Base-by-base conservation (phyloP, 192 early-diverging fungal species). In the Backusella australiensis region DNA sequence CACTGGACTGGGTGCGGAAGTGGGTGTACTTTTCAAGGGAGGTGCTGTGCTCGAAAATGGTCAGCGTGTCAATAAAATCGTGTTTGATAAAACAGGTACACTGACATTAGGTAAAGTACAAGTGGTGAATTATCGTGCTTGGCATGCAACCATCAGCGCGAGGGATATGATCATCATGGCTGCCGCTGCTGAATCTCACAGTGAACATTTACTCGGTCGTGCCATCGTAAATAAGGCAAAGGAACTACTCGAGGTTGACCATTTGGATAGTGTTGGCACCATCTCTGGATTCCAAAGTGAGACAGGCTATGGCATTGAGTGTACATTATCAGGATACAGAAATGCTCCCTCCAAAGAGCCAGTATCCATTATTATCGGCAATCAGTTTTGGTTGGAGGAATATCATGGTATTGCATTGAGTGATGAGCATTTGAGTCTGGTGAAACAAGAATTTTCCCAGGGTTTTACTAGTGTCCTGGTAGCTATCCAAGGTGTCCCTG, bases 81-180 rank as follows among this genome's bases (percentile, higher is more conserved):
- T 98, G 34, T 98, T 98, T 85, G 97, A 99, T 85, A 99, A 99
- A 85, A 99, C 97, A 19, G 97, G 96, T 44, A 99, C 97, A 0
- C 80, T 99, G 68, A 99, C 97, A 11, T 76, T 81, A 14, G 97
- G 93, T 63, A 84, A 87, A 67, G 78, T 93, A 66, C 78, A 89
- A 11, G 91, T 94, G 6, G 86, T 87, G 1, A 86, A 87, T 39
- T 84, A 87, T 74, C 78, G 72, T 15, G 32, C 42, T 12, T 77
- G 73, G 56, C 53, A 75, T 9, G 32, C 63, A 1, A 53, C 32
- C 1, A 70, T 46, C 8, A 68, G 65, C 26, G 35, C 66, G n/a
- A 36, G 36, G 0, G 36, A 23, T 36, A 75, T 81, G 66, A 21
- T 77, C 49, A 63, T 67, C 21, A 76, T 91, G 46, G 75, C 84